These are phyloP conservation scores for Crocinoboletus sp. DNA, from an alignment of 1,284 basidiomycete species.

Conservation along the genomic window DNA sequence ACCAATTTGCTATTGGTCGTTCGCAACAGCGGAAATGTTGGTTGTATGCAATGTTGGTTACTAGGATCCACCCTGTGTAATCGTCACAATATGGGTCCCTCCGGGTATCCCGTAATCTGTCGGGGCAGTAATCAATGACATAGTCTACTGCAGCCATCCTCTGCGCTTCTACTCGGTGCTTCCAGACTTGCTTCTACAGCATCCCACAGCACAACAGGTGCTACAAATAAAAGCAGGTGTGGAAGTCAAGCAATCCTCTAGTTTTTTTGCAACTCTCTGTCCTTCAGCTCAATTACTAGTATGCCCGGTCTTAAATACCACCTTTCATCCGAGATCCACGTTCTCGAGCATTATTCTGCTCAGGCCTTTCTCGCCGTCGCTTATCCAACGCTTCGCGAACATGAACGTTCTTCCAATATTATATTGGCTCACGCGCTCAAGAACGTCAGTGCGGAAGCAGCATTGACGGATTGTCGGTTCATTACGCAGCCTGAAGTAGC, in stretches of 20 bases:
- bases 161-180: constrained; percentile 4
- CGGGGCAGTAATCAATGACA: not conserved
- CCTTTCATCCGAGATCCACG: constrained; percentile 24
- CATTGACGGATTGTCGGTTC: constrained; percentile 37
- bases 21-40: not conserved
- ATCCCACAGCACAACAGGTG: constrained; percentile 17
- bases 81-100: not conserved
- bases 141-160: constrained; percentile 13
- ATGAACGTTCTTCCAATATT: constrained; percentile 49
- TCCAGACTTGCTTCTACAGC: constrained; percentile 20
- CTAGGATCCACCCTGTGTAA: constrained; percentile 21
- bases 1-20: not conserved
- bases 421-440: constrained; percentile 49
- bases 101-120: constrained; percentile 1
- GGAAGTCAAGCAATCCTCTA: not conserved
- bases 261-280: constrained; percentile 21
- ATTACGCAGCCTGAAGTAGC: constrained; percentile 32
- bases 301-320: constrained; percentile 28
- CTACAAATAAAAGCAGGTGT: constrained; percentile 11
- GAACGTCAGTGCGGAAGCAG: constrained; percentile 36
- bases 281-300: constrained; percentile 14
- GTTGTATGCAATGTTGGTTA: not conserved
- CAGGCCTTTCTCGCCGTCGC: constrained; percentile 40
- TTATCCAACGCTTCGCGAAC: constrained; percentile 39
- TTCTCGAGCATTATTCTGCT: constrained; percentile 43